Base-by-base conservation (phyloP, 2,329 filamentous ascomycete genomes). In the Xylaria sp. region DNA sequence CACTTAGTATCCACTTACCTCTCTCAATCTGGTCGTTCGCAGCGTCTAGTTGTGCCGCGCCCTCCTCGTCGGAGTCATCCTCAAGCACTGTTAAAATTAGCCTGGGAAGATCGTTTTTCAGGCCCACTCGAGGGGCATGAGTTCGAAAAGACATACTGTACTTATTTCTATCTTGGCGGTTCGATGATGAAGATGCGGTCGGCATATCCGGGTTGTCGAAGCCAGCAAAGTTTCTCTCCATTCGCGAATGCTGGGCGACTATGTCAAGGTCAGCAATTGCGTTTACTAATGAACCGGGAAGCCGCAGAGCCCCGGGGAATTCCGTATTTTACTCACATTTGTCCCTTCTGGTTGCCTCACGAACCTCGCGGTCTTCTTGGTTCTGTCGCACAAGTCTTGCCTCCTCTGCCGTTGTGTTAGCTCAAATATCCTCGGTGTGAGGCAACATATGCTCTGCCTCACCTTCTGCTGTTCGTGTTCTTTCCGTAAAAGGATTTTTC, bases 401-500 rank as follows among this genome's bases (percentile, higher is more conserved):
- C 37, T 69, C 67, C 58, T 87, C 84, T 66, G 19, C 8, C 17
- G 23, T 49, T 15, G 12, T 45, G 28, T 66, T 31, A 66, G 64
- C 40, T 7, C 3, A 45, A 25, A 8, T 23, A 7, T 35, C 12
- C 25, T 14, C 31, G 12, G 12, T 1, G 33, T 37, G 3, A 1
- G 5, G 19, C 1, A 4, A 9, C 9, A 19, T n/a, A 15, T 46
- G 12, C 54, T 40, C n/a, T 2, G 57, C 11, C 45, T 33, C 37
- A 64, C 64, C 64, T 60, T 86, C 87, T 57, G 83, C 82, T 28
- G 84, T 84, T 46, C 89, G 85, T 68, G 84, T 85, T 65, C 85
- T 87, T 14, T 87, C 87, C 0, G 91, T 95, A 74, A 97, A 92
- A 0, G 90, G 90, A 70, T 92, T 92, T 56, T 83, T 82, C 25